These are phyloP conservation scores for Gomphus sp. DNA, from an alignment of 1,284 basidiomycete species.

Conservation along the genomic window DNA sequence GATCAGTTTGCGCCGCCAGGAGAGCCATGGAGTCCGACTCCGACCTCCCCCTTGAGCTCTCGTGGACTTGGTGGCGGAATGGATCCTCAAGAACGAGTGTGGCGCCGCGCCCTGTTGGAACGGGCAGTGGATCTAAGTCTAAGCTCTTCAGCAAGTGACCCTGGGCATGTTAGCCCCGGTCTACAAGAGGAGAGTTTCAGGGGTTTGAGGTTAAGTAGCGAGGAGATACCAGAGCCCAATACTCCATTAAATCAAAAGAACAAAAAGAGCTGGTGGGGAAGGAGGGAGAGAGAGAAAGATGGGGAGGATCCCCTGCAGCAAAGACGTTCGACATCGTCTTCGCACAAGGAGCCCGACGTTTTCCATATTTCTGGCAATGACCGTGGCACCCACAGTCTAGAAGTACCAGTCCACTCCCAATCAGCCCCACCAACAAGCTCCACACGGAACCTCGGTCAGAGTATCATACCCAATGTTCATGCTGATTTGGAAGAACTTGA, in stretches of 20 bases:
- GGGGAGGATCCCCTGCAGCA: background rate
- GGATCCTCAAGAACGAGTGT: slow-evolving; percentile 47
- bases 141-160: slow-evolving; percentile 3
- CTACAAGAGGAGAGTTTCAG: background rate
- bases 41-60: slow-evolving; percentile 28
- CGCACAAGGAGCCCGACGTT: background rate
- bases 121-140: slow-evolving; percentile 49
- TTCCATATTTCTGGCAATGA: background rate
- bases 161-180: background rate
- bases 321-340: background rate
- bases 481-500: slow-evolving; percentile 15
- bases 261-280: slow-evolving; percentile 2
- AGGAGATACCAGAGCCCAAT: background rate
- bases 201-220: background rate
- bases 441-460: slow-evolving; percentile 18
- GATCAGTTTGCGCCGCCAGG: slow-evolving; percentile 56
- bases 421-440: slow-evolving; percentile 11
- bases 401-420: slow-evolving; percentile 7
- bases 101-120: slow-evolving; percentile 61
- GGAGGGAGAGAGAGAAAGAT: background rate
- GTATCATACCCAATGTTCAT: slow-evolving; percentile 16
- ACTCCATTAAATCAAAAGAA: background rate
- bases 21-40: slow-evolving; percentile 35
- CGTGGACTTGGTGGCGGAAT: slow-evolving; percentile 13
- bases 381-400: background rate